These are phyloP conservation scores for Malassezia brasiliensis DNA, from an alignment of 1,284 basidiomycete species.

Conservation along the genomic window DNA sequence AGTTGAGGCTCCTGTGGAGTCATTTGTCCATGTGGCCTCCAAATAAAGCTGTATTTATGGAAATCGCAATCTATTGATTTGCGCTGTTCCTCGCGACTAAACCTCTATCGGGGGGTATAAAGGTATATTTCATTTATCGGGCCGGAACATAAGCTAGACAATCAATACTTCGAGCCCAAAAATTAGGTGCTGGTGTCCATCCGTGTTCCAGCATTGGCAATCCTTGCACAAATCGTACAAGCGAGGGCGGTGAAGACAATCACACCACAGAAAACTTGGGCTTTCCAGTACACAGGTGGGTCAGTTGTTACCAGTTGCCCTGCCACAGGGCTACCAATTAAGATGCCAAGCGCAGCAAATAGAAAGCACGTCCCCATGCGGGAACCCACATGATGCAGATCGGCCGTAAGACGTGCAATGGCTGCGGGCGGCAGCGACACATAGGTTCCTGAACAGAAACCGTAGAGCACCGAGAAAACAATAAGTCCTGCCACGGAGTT, in stretches of 20 bases:
- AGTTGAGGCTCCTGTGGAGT: too few relatives aligned
- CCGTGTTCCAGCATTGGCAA: not conserved
- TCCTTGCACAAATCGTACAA: not conserved
- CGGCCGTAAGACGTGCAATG: not conserved
- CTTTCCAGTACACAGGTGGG: constrained; percentile 1
- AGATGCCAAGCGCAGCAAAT: constrained; percentile 8
- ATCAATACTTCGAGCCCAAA: too few relatives aligned
- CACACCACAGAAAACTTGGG: constrained; percentile 15
- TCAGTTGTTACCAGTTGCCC: constrained; percentile 10
- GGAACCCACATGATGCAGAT: constrained; percentile 1
- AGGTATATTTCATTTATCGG: too few relatives aligned
- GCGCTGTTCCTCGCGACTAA: too few relatives aligned
- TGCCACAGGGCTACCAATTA: constrained; percentile 20
- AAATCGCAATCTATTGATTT: too few relatives aligned
- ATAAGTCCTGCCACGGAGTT: constrained; percentile 11
- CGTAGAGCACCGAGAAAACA: constrained; percentile 26
- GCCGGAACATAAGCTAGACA: too few relatives aligned
- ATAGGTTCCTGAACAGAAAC: constrained; percentile 29
- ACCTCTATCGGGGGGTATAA: too few relatives aligned
- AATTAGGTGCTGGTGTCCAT: not conserved
- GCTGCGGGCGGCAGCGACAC: constrained; percentile 24
- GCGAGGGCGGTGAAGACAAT: not conserved
- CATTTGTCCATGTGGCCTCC: too few relatives aligned
- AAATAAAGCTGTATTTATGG: too few relatives aligned
- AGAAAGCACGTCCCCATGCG: constrained; percentile 4